Base-by-base conservation (phyloP, 2,329 filamentous ascomycete genomes). In the Cercospora sesami region DNA sequence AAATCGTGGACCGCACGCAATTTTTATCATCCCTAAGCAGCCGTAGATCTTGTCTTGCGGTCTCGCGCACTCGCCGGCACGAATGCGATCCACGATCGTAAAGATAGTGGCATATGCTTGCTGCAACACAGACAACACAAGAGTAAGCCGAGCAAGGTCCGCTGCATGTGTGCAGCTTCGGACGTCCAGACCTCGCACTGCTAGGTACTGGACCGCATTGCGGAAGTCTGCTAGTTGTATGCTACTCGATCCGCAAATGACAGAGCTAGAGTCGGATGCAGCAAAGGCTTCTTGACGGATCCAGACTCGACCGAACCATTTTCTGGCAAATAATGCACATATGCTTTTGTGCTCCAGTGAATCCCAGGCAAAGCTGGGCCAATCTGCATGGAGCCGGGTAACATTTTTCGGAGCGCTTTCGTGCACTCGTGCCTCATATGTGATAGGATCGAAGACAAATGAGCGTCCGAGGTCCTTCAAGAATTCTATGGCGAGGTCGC, bases 11-110 rank as follows among this genome's bases (percentile, higher is more conserved):
- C 51, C 18, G 16, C 36, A 5, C 1, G 45, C 33, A 14, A 65
- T 39, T 16, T 63, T 65, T n/a, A 68, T 59, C 62, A 65, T 68
- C 0, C 66, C 66, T 6, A 65, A 42, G 33, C 66, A 65, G 8
- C 66, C 66, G 14, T 68, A 68, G 10, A 68, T 64, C 58, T 68
- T 68, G 63, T 68, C 66, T 21, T 65, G 62, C 9, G 58, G 45
- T 18, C 18, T n/a, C 8, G 14, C n/a, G 30, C 66, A 68, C 28
- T 58, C n/a, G 10, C 57, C 48, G 4, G 9, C 51, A 18, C 66
- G 66, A 16, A 63, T 36, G 9, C 33, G 57, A 39, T 45, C 63
- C n/a, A 68, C 36, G 36, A 55, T 58, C 1, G 51, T 60, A 6
- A 60, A 60, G 12, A 68, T 53, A 28, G 8, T 61, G 5, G 51